phyloP scores from a whole-genome alignment of 1,284 basidiomycete species.

The Trichosporon faecale region DNA sequence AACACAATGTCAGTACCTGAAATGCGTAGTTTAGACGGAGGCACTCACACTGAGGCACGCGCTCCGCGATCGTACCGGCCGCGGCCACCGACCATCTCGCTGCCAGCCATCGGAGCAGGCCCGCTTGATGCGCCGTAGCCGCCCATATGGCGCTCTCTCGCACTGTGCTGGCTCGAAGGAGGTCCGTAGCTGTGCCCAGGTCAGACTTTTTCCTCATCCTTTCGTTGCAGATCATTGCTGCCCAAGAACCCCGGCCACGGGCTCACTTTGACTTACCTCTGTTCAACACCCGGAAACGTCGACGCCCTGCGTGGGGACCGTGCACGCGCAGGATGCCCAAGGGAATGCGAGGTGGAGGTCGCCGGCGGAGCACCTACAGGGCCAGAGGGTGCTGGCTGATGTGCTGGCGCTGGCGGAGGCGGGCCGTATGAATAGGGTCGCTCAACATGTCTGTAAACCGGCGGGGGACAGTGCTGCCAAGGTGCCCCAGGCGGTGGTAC shows the following conservation, averaged over 20 bases:
- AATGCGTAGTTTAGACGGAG: constrained; percentile 4
- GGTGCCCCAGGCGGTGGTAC: background rate
- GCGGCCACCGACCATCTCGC: constrained; percentile 1
- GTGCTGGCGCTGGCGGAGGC: background rate
- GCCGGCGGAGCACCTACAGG: background rate
- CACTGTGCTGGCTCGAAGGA: background rate
- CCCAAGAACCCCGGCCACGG: background rate
- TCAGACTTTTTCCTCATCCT: background rate
- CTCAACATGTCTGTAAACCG: background rate
- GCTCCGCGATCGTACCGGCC: background rate
- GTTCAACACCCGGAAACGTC: background rate
- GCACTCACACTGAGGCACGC: constrained; percentile 6
- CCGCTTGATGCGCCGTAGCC: background rate
- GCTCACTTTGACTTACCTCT: background rate
- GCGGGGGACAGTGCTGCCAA: background rate
- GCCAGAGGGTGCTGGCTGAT: background rate
- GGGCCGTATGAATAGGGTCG: background rate
- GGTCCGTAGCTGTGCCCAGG: background rate
- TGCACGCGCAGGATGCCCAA: background rate
- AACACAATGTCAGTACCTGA: constrained; percentile 9
- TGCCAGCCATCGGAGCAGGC: background rate
- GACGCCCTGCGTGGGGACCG: background rate
- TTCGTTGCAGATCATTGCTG: background rate
- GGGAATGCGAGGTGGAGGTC: background rate
- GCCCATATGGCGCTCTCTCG: background rate